A percentile compares a stretch with the other conserved stretches of the same genome.
Conservation (phyloP, 202 grass and related monocot genomes). For the Panicum virgatum region DNA sequence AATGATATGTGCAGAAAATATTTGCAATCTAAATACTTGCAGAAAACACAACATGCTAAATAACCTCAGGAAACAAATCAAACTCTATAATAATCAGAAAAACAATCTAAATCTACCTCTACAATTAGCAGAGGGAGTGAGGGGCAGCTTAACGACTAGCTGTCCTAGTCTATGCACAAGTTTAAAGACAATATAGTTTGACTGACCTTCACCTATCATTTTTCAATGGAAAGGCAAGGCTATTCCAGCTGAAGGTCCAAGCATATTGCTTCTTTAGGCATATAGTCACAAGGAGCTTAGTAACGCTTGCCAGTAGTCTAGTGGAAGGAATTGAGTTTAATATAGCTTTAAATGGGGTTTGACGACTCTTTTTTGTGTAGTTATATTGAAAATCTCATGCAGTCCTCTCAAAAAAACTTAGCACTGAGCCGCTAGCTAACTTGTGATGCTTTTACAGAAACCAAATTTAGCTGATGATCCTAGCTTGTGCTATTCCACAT, state of each 20-base stretch:
- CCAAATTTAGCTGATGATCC: not conserved
- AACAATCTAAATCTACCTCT: not conserved
- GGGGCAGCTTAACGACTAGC: too few species aligned
- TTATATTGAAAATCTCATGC: not conserved
- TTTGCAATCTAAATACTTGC: not conserved
- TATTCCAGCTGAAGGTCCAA: not conserved
- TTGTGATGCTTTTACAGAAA: constrained; percentile 8
- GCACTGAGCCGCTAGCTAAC: not conserved
- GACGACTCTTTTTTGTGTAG: not conserved
- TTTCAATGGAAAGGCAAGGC: not conserved
- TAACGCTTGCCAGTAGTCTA: not conserved
- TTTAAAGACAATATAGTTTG: not conserved
- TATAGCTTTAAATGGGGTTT: not conserved
- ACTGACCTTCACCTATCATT: not conserved
- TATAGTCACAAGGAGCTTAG: not conserved
- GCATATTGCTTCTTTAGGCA: not conserved
- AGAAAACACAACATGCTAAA: not conserved
- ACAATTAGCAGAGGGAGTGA: not conserved
- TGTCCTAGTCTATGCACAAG: not conserved
- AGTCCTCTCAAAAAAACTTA: too few species aligned
- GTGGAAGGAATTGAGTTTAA: not conserved
- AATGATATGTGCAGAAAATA: not conserved
- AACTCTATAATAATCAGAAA: not conserved
- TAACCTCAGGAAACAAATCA: not conserved
- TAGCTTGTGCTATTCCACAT: not conserved